Conservation (phyloP, 2,329 filamentous ascomycete species). For the Dendryphion nanum region DNA sequence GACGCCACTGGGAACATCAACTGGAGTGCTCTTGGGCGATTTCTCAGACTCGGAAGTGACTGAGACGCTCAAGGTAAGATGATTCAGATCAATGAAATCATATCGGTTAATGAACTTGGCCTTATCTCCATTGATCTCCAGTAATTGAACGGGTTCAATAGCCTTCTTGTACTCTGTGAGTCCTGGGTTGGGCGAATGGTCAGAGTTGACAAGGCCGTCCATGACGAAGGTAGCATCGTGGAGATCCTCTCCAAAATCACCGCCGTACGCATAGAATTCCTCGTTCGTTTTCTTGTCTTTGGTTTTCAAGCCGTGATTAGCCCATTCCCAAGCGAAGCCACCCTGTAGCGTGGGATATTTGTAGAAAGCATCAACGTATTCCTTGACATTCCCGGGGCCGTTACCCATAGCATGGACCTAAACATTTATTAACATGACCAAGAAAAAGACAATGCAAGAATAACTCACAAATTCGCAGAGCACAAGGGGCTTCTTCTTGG, state of each 20-base stretch:
- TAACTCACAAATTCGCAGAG: slow-evolving; percentile 51
- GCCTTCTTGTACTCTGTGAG: slow-evolving; percentile 46
- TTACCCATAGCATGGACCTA: slow-evolving; percentile 69
- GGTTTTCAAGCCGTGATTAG: slow-evolving; percentile 44
- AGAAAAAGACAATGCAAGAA: not conserved
- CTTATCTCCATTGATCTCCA: slow-evolving; percentile 18
- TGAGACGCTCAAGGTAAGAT: slow-evolving; percentile 23
- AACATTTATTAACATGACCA: not conserved
- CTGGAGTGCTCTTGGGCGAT: slow-evolving; percentile 7
- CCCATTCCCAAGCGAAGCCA: slow-evolving; percentile 53
- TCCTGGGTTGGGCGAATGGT: slow-evolving; percentile 42
- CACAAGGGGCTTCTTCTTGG: slow-evolving; percentile 54
- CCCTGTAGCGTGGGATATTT: slow-evolving; percentile 62
- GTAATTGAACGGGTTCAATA: slow-evolving; percentile 42
- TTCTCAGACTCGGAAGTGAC: slow-evolving; percentile 9
- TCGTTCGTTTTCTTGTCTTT: slow-evolving; percentile 40
- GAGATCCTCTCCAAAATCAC: slow-evolving; percentile 43
- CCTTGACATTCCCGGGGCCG: slow-evolving; percentile 66
- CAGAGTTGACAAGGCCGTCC: slow-evolving; percentile 44
- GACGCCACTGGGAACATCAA: slow-evolving; percentile 25
- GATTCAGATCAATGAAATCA: slow-evolving; percentile 40
- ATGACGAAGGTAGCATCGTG: slow-evolving; percentile 47
- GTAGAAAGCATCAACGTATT: slow-evolving; percentile 65
- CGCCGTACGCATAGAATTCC: slow-evolving; percentile 44
- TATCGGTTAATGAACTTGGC: slow-evolving; percentile 32